A percentile compares a stretch with the other conserved stretches of the same genome.
phyloP scores from a whole-genome alignment of 176 grass and related monocot genomes.

The Miscanthus lutarioriparius region DNA sequence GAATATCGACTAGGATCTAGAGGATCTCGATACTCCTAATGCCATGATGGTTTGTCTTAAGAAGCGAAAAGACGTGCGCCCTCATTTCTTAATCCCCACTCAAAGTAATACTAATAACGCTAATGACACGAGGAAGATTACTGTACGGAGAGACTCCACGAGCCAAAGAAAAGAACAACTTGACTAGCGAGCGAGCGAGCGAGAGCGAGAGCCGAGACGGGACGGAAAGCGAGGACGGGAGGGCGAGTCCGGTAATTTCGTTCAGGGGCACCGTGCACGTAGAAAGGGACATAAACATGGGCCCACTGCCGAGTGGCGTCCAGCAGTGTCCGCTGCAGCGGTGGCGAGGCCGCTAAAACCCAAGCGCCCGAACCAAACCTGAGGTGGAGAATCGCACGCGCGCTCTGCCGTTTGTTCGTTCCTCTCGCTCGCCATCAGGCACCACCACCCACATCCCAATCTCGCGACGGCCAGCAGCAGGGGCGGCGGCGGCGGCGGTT shows the following conservation, averaged over 20 bases:
- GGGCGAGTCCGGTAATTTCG: not conserved
- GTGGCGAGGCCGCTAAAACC: slow-evolving; percentile 8
- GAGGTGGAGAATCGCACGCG: slow-evolving; percentile 36
- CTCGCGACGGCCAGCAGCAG: not conserved
- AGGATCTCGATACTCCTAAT: not conserved
- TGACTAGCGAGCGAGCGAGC: not conserved
- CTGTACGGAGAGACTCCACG: not conserved
- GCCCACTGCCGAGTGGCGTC: not conserved
- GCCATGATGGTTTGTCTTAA: not conserved
- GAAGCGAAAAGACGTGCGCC: not conserved
- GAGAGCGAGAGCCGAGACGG: no score
- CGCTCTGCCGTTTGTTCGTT: not conserved
- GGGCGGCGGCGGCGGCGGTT: not conserved
- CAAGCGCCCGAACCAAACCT: slow-evolving; percentile 18
- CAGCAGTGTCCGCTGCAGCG: not conserved
- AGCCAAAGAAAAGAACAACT: slow-evolving; percentile 3
- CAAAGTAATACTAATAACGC: not conserved
- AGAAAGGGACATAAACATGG: not conserved
- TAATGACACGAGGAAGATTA: not conserved
- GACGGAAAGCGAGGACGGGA: no score
- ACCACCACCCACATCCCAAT: slow-evolving; percentile 31
- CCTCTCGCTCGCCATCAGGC: not conserved
- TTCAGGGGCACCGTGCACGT: not conserved
- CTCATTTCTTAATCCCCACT: slow-evolving; percentile 6
- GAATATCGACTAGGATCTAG: slow-evolving; percentile 6